Evolutionary conservation across 2,329 filamentous ascomycete species (phyloP).

Genomic region (Neonectria coccinea): DNA sequence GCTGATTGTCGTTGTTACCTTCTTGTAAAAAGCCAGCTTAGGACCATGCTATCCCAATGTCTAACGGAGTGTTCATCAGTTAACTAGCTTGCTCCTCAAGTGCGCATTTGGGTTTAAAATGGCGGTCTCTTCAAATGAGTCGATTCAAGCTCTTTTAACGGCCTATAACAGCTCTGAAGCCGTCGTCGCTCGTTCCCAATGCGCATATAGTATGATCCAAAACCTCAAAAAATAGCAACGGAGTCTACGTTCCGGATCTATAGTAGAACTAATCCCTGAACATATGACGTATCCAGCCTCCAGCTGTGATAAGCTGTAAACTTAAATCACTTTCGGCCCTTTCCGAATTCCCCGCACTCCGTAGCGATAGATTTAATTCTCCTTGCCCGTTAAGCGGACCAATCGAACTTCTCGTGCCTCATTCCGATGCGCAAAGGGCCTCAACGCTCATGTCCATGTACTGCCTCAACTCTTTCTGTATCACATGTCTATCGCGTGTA

Average conservation of each 20-base stretch:
- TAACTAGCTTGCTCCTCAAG: too few relatives aligned
- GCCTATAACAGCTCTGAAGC: background rate
- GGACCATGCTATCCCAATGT: background rate
- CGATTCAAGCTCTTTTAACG: background rate
- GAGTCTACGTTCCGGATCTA: background rate
- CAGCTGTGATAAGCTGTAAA: background rate
- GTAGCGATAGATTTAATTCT: too few relatives aligned
- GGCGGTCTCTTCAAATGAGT: background rate
- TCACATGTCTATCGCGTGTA: constrained; percentile 57
- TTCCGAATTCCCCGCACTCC: background rate
- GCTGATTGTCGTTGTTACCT: background rate
- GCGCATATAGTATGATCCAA: background rate
- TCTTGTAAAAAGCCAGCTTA: background rate
- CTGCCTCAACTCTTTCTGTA: background rate
- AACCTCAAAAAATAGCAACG: background rate
- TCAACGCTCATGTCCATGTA: background rate
- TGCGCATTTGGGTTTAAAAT: background rate
- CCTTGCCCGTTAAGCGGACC: background rate
- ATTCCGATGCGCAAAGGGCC: background rate
- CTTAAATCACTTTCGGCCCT: background rate
- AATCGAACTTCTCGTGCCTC: background rate
- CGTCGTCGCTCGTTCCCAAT: background rate
- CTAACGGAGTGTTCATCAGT: background rate
- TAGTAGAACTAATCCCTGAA: background rate
- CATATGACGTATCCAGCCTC: background rate